These are phyloP conservation scores for Saxophila tyrrhenica DNA, from an alignment of 495 filamentous ascomycete species.

Conservation along the genomic window DNA sequence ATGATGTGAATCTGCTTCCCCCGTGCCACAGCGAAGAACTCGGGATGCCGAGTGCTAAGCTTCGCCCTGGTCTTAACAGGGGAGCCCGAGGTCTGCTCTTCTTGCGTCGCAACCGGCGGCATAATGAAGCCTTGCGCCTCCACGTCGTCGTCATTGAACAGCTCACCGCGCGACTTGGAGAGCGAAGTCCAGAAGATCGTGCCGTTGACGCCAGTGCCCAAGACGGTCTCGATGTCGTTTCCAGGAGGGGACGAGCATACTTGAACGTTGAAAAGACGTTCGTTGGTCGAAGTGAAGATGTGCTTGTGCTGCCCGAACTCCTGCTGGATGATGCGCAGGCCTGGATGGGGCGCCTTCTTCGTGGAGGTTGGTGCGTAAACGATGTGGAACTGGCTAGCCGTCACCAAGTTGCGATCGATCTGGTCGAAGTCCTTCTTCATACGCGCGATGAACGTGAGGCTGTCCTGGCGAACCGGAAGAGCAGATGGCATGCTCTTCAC, in stretches of 20 bases:
- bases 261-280: constrained; percentile 89
- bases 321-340: constrained; percentile 84
- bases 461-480: constrained; percentile 48
- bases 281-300: constrained; percentile 73
- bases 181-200: constrained; percentile 85
- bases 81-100: constrained; percentile 50
- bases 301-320: constrained; percentile 83
- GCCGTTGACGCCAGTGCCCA: constrained; percentile 87
- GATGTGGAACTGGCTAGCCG: constrained; percentile 84
- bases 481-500: constrained; percentile 31
- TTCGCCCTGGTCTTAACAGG: constrained; percentile 92
- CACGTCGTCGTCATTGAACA: constrained; percentile 58
- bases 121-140: constrained; percentile 72
- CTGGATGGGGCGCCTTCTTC: constrained; percentile 55
- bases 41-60: constrained; percentile 72
- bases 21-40: constrained; percentile 88
- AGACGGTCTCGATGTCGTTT: constrained; percentile 56
- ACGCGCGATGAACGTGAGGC: constrained; percentile 76
- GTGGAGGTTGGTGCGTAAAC: constrained; percentile 65
- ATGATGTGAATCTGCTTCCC: constrained; percentile 93
- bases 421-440: constrained; percentile 97
- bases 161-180: constrained; percentile 55
- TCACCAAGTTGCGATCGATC: constrained; percentile 80
- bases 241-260: constrained; percentile 48
- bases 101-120: constrained; percentile 43